Evolutionary conservation across 1,284 basidiomycete genomes (phyloP), one percentile per base, ranked within the genome.

Genomic region (Trichosporon inkin): DNA sequence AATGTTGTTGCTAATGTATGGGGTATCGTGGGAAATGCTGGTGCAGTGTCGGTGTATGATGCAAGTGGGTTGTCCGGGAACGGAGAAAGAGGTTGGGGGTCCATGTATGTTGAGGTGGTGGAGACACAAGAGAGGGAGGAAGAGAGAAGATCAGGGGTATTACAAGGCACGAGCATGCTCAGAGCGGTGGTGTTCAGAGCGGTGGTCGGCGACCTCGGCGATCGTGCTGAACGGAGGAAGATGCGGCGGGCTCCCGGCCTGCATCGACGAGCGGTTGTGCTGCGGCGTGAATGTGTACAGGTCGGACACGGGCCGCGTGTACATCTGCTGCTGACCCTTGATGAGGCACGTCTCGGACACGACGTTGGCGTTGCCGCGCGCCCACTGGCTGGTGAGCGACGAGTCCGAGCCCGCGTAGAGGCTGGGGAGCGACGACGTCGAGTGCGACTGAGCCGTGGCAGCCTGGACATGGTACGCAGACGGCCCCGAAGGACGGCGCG

Each of bases 211-310:
- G 20, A 47, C 41, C 41, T 47, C 41, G 22, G 41, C 41, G 11
- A 47, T 47, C 41, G 41, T 47, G 41, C 41, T 47, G 41, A 47
- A 47, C 7, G 41, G 41, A 4, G 41, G 41, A 20, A 47, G 41
- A 1, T n/a, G n/a, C 22, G 22, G 41, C 22, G 41, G 41, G 41
- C 22, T 11, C 22, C 20, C 24, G 14, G 19, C 17, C 2, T 17
- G 38, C 22, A n/a, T 6, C 22, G 41, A 32, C 8, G 41, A 47
- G 22, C 41, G 41, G 41, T 47, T 47, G 41, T 47, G 41, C 41
- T 47, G 41, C 24, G 41, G 41, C 41, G 41, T 24, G 19, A 24
- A 47, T 11, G 41, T 47, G 41, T 47, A 47, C 6, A 47, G 22
- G 41, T 47, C 41, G 20, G 41, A 24, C 20, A 47, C 41, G 24